Evolutionary conservation across 495 filamentous ascomycete species (phyloP).

Genomic region (Penicillium lagena): DNA sequence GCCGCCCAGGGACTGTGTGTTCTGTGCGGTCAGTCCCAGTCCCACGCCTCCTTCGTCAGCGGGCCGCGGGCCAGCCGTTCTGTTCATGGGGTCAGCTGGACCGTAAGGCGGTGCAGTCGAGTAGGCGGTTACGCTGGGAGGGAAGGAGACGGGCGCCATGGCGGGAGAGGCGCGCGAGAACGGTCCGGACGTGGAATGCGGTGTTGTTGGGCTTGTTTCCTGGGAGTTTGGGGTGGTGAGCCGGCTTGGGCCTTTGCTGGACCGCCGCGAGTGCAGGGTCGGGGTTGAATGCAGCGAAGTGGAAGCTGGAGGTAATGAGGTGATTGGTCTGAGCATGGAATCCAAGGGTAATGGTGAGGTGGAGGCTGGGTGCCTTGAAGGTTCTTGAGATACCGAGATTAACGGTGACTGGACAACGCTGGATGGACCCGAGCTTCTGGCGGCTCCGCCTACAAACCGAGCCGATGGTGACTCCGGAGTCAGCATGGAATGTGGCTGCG

Average conservation of each 20-base stretch:
- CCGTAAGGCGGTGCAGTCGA: conserved; percentile 19
- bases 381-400: conserved; percentile 22
- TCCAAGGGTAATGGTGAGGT: conserved; percentile 27
- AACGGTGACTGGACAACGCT: conserved; percentile 43
- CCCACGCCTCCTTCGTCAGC: conserved; percentile 21
- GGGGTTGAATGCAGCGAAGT: conserved; percentile 35
- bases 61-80: conserved; percentile 20
- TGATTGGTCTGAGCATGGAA: conserved; percentile 17
- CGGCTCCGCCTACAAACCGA: conserved; percentile 26
- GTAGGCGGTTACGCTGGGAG: conserved; percentile 11
- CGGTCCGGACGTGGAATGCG: conserved; percentile 43
- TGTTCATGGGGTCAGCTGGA: conserved; percentile 20
- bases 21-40: conserved; percentile 20
- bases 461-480: conserved; percentile 59
- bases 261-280: conserved; percentile 33
- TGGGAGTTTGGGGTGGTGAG: conserved; percentile 36
- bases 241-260: conserved; percentile 35
- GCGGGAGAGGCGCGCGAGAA: conserved; percentile 43
- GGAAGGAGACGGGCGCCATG: conserved; percentile 17
- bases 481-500: conserved; percentile 47
- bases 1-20: conserved; percentile 25
- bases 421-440: conserved; percentile 37
- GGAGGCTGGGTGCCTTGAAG: conserved; percentile 16
- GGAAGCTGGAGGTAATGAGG: conserved; percentile 21
- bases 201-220: conserved; percentile 50